Evolutionary conservation across 2,329 filamentous ascomycete species (phyloP).

Genomic region (Aspergillus japonicus): DNA sequence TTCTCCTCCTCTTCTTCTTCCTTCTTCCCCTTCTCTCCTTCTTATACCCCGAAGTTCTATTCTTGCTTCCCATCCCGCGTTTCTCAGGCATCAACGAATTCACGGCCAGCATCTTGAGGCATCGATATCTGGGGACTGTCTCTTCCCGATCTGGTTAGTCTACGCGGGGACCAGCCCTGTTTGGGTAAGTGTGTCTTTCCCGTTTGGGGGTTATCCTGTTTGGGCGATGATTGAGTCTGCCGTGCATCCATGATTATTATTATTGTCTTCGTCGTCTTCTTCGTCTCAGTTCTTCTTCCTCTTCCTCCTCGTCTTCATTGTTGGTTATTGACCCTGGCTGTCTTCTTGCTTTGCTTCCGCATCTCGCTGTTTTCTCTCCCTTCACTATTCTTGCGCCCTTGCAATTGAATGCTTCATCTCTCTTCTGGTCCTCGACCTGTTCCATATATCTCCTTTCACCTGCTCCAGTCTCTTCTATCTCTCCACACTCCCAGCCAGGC

Average conservation of each 20-base stretch:
- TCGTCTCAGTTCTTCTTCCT: slow-evolving; percentile 14
- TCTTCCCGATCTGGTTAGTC: slow-evolving; percentile 17
- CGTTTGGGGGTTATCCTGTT: slow-evolving; percentile 29
- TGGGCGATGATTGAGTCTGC: slow-evolving; percentile 18
- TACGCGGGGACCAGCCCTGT: slow-evolving; percentile 25
- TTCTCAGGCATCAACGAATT: background rate
- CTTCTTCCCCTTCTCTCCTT: slow-evolving; percentile 1
- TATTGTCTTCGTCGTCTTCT: slow-evolving; percentile 18
- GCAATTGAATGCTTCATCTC: too few species aligned
- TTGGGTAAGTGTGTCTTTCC: slow-evolving; percentile 22
- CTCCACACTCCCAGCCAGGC: background rate
- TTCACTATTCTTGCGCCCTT: background rate
- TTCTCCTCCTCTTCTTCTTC: background rate
- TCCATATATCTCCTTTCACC: background rate
- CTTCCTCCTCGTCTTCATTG: background rate
- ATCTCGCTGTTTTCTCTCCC: background rate
- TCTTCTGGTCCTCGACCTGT: too few species aligned
- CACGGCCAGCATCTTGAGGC: slow-evolving; percentile 14
- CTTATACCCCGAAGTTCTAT: background rate
- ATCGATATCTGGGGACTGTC: slow-evolving; percentile 4
- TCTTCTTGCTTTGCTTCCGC: background rate
- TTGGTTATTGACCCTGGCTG: background rate
- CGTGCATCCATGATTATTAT: background rate
- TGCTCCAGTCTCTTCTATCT: background rate
- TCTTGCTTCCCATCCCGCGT: background rate